Percentiles rank a stretch among this genome's conserved stretches.
Evolutionary conservation across 495 filamentous ascomycete species (phyloP).

Genomic region (Tuber brumale): DNA sequence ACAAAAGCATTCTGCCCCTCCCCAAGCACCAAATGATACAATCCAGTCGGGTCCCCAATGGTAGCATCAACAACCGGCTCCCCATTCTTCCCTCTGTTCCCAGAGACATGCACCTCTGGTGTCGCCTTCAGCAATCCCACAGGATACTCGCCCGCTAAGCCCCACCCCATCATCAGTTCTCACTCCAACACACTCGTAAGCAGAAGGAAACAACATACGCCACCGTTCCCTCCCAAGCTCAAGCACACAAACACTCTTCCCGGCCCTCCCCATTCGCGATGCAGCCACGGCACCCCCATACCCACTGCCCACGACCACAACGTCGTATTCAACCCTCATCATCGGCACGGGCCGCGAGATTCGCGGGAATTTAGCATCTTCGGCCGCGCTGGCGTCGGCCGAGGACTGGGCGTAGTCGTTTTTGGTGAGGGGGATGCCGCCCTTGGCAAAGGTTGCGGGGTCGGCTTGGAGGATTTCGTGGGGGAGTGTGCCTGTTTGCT

Average conservation of each 20-base stretch:
- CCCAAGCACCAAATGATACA: slow-evolving; percentile 59
- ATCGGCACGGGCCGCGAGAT: slow-evolving; percentile 54
- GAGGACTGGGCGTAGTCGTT: slow-evolving; percentile 10
- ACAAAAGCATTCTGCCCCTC: slow-evolving; percentile 62
- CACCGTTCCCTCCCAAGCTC: slow-evolving; percentile 59
- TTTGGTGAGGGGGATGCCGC: slow-evolving; percentile 5
- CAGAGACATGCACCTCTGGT: slow-evolving; percentile 53
- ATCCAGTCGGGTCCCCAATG: slow-evolving; percentile 52
- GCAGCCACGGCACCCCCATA: slow-evolving; percentile 64
- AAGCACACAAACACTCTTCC: slow-evolving; percentile 56
- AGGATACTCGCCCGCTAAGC: slow-evolving; percentile 55
- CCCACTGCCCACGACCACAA: slow-evolving; percentile 60
- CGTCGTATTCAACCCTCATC: slow-evolving; percentile 56
- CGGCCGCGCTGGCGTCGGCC: not conserved
- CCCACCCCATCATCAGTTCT: not conserved
- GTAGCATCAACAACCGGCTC: slow-evolving; percentile 44
- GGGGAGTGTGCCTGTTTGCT: slow-evolving; percentile 1
- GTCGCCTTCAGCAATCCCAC: slow-evolving; percentile 46
- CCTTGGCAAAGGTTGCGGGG: slow-evolving; percentile 9
- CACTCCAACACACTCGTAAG: not conserved
- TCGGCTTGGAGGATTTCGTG: slow-evolving; percentile 6
- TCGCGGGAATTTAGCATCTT: slow-evolving; percentile 45
- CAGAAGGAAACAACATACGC: slow-evolving; percentile 42
- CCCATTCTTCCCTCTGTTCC: slow-evolving; percentile 44
- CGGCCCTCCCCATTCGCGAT: slow-evolving; percentile 57